Conservation (phyloP, 2,329 filamentous ascomycete species). For the Fusarium tricinctum region DNA sequence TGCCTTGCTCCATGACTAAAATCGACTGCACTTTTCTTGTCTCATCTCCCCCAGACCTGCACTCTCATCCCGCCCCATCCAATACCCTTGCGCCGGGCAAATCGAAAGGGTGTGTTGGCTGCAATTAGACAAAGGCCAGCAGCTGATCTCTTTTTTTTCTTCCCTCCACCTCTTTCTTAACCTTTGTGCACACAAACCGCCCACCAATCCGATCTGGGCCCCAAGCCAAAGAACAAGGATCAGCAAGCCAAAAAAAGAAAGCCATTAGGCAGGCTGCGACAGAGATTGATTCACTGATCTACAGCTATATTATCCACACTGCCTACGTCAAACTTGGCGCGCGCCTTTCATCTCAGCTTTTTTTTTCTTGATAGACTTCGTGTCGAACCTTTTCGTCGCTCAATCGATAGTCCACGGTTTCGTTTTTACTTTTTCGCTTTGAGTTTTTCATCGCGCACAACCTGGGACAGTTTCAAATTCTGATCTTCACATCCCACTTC, state of each 20-base stretch:
- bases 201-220: neutral
- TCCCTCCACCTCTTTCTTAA: neutral
- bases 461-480: no score
- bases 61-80: slow-evolving; percentile 27
- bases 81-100: slow-evolving; percentile 37
- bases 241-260: slow-evolving; percentile 13
- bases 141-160: slow-evolving; percentile 18
- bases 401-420: neutral
- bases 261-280: slow-evolving; percentile 10
- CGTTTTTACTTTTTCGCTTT: neutral
- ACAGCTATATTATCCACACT: slow-evolving; percentile 29
- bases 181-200: slow-evolving; percentile 19
- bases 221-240: slow-evolving; percentile 1
- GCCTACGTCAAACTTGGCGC: slow-evolving; percentile 16
- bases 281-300: slow-evolving; percentile 8
- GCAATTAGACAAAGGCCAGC: slow-evolving; percentile 38
- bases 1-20: slow-evolving; percentile 15
- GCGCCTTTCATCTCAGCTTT: slow-evolving; percentile 28
- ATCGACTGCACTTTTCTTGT: slow-evolving; percentile 16
- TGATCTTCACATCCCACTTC: slow-evolving; percentile 3
- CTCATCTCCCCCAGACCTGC: slow-evolving; percentile 41
- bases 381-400: neutral
- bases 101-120: slow-evolving; percentile 34
- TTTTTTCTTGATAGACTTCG: neutral
- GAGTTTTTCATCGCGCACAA: slow-evolving; percentile 9